Evolutionary conservation across 2,329 filamentous ascomycete species (phyloP).

Genomic region (Neodidymelliopsis sp.): DNA sequence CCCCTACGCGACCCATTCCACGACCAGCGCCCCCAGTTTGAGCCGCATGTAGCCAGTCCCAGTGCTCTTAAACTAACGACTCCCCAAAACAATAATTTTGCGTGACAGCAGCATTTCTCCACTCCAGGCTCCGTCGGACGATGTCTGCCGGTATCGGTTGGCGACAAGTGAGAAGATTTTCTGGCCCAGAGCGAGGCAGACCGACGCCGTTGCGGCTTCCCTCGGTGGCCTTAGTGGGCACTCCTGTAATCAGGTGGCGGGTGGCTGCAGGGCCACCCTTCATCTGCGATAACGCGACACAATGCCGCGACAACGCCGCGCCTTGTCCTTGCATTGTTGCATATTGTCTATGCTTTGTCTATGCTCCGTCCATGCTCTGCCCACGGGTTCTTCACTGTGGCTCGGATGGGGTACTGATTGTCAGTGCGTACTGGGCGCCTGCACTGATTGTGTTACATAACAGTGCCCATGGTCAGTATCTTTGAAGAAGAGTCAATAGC

Average conservation of each 20-base stretch:
- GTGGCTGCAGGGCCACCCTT: constrained; percentile 1
- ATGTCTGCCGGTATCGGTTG: constrained; percentile 16
- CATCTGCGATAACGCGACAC: neutral
- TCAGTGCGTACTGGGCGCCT: neutral
- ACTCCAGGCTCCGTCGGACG: constrained; percentile 8
- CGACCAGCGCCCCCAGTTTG: neutral
- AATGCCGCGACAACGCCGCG: too few relatives aligned
- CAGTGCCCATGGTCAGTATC: too few relatives aligned
- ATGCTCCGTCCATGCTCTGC: neutral
- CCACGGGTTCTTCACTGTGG: neutral
- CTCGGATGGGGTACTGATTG: neutral
- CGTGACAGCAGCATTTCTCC: constrained; percentile 18
- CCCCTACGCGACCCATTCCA: neutral
- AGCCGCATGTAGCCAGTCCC: constrained; percentile 17
- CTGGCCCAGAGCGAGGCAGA: constrained; percentile 13
- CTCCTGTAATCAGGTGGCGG: neutral
- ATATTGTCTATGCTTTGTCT: neutral
- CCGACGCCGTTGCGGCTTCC: constrained; percentile 16
- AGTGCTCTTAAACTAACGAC: constrained; percentile 18
- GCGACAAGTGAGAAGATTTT: constrained; percentile 9
- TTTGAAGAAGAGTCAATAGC: too few relatives aligned
- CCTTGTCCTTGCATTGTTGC: too few relatives aligned
- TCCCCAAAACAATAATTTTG: constrained; percentile 8
- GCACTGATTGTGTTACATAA: too few relatives aligned
- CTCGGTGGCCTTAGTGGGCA: constrained; percentile 4